Conservation (phyloP, 257 asterid genomes). For the Eustoma russellianum region DNA sequence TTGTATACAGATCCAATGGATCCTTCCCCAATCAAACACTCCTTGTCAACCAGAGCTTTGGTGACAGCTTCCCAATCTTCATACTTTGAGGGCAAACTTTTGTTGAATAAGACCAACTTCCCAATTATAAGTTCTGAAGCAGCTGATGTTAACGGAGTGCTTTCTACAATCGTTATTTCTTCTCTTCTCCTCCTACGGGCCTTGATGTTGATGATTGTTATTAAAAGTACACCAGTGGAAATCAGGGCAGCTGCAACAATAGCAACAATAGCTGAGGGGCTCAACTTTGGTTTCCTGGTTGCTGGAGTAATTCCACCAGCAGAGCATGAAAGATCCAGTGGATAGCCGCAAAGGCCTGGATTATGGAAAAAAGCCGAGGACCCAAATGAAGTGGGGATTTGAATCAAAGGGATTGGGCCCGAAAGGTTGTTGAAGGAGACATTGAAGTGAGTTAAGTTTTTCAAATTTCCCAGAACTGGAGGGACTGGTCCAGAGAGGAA, state of each 20-base stretch:
- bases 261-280: constrained; percentile 64
- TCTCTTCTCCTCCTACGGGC: constrained; percentile 49
- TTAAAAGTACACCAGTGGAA: constrained; percentile 55
- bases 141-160: constrained; percentile 68
- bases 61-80: constrained; percentile 98
- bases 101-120: constrained; percentile 77
- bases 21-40: constrained; percentile 73
- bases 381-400: constrained; percentile 50
- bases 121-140: constrained; percentile 77
- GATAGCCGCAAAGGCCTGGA: constrained; percentile 71
- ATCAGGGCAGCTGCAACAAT: constrained; percentile 80
- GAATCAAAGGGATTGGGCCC: constrained; percentile 59
- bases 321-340: constrained; percentile 43
- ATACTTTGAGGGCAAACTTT: constrained; percentile 73
- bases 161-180: constrained; percentile 44
- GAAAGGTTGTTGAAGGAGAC: constrained; percentile 75
- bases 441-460: constrained; percentile 52
- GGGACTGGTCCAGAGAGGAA: constrained; percentile 55
- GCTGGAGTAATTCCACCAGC: constrained; percentile 14
- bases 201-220: constrained; percentile 57
- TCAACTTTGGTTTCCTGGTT: constrained; percentile 47
- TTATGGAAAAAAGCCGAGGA: constrained; percentile 63
- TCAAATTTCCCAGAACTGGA: constrained; percentile 38
- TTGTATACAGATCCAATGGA: constrained; percentile 85
- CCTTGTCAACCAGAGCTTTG: constrained; percentile 84